phyloP scores from a whole-genome alignment of 1,284 basidiomycete genomes.

The Athelia psychrophila region DNA sequence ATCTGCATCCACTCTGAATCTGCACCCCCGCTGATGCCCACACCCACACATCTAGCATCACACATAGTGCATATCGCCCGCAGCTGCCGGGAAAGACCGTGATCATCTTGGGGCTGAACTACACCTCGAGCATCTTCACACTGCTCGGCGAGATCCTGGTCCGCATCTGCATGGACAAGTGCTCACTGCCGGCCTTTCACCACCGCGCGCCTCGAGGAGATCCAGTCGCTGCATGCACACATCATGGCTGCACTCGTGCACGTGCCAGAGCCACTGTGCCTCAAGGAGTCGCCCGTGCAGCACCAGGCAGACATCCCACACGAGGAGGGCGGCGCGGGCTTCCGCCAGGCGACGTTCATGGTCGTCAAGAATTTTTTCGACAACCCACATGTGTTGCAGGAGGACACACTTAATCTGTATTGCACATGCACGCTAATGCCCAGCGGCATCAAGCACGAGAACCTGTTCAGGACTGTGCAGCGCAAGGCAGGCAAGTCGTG shows the following conservation, averaged over 20 bases:
- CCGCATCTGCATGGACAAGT: conserved; percentile 80
- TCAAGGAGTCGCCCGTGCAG: conserved; percentile 56
- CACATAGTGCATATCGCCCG: conserved; percentile 72
- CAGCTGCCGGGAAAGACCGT: conserved; percentile 83
- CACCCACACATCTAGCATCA: conserved; percentile 78
- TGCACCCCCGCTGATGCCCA: conserved; percentile 9
- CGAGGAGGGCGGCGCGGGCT: conserved; percentile 68
- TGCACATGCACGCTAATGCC: too few relatives aligned
- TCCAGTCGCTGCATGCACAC: conserved; percentile 70
- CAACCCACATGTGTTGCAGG: conserved; percentile 80
- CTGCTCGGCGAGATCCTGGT: conserved; percentile 81
- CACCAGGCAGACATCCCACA: conserved; percentile 51
- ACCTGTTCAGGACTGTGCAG: conserved; percentile 88
- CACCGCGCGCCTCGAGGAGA: conserved; percentile 76
- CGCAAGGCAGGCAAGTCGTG: too few relatives aligned
- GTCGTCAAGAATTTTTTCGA: conserved; percentile 89
- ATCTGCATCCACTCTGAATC: conserved; percentile 16
- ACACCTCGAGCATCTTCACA: conserved; percentile 82
- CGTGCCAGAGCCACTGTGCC: conserved; percentile 65
- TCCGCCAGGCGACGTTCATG: conserved; percentile 76
- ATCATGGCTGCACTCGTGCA: conserved; percentile 69
- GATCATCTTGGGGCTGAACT: conserved; percentile 83
- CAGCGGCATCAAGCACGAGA: conserved; percentile 89
- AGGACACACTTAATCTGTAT: conserved; percentile 82
- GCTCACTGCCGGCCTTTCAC: conserved; percentile 82